phyloP scores from a whole-genome alignment of 2,329 filamentous ascomycete genomes.

The Cercospora sp. region DNA sequence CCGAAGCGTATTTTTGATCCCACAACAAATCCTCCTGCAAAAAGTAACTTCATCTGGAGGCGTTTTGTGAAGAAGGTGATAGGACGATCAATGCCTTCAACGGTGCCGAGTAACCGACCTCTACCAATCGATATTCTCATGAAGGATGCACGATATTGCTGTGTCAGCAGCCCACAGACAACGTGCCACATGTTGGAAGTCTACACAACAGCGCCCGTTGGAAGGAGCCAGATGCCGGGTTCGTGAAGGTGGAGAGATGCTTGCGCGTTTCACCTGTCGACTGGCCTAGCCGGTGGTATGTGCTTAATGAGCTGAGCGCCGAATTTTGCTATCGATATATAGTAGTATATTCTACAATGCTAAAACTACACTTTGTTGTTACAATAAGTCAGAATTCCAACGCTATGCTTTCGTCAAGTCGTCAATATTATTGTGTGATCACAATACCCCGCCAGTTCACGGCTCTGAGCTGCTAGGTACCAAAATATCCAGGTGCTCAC shows the following conservation, averaged over 20 bases:
- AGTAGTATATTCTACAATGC: not conserved
- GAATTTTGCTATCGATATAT: not conserved
- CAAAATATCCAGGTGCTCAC: constrained; percentile 37
- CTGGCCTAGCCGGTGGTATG: not conserved
- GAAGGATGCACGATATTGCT: not conserved
- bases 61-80: constrained; percentile 1
- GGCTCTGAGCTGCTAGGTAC: not conserved
- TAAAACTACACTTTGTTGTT: not conserved
- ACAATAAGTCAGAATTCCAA: not conserved
- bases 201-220: not conserved
- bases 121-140: not conserved
- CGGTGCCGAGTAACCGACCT: not conserved
- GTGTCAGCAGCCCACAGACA: not conserved
- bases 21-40: not conserved
- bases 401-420: constrained; percentile 2
- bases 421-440: not conserved
- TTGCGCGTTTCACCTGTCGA: not conserved
- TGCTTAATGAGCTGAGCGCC: not conserved
- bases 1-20: not conserved
- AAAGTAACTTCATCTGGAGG: not conserved
- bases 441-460: not conserved
- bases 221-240: not conserved
- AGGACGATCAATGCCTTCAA: not conserved
- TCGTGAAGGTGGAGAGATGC: not conserved
- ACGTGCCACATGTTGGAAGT: not conserved